Conservation (phyloP, 2,329 filamentous ascomycete species). For the Colletotrichum destructivum region DNA sequence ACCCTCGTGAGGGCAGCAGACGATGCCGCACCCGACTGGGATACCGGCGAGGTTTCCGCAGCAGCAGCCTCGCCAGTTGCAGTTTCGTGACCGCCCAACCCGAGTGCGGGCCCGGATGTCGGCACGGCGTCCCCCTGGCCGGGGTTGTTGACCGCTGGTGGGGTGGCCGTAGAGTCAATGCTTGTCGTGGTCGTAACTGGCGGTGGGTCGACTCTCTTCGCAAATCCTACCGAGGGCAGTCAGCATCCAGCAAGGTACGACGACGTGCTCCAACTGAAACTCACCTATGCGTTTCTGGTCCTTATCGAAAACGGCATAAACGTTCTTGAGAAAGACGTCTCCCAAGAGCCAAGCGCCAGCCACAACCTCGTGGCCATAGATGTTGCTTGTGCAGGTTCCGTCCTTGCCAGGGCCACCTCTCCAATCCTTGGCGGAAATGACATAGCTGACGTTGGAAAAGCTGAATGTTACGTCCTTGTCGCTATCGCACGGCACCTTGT, state of each 20-base stretch:
- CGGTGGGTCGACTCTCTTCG: slow-evolving; percentile 49
- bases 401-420: slow-evolving; percentile 63
- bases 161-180: slow-evolving; percentile 12
- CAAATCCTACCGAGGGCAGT: slow-evolving; percentile 52
- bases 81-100: slow-evolving; percentile 56
- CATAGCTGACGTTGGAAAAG: slow-evolving; percentile 78
- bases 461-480: slow-evolving; percentile 72
- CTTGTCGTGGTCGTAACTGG: slow-evolving; percentile 39
- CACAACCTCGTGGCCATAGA: slow-evolving; percentile 81
- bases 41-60: slow-evolving; percentile 25
- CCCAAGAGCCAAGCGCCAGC: slow-evolving; percentile 83
- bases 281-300: slow-evolving; percentile 76
- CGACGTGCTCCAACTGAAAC: slow-evolving; percentile 41
- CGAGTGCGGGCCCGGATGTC: slow-evolving; percentile 45
- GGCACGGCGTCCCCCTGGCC: slow-evolving; percentile 29
- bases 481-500: slow-evolving; percentile 81
- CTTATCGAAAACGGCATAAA: slow-evolving; percentile 88
- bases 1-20: slow-evolving; percentile 8
- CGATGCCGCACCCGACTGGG: slow-evolving; percentile 25
- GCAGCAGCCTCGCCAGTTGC: slow-evolving; percentile 46
- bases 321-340: slow-evolving; percentile 90
- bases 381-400: slow-evolving; percentile 77
- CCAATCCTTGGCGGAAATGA: slow-evolving; percentile 81
- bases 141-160: slow-evolving; percentile 29
- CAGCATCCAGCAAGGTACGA: not conserved